Percentiles rank a stretch among this genome's conserved stretches.
Conservation (phyloP, 371 early-diverging fungal genomes). For the Catenaria anguillulae region DNA sequence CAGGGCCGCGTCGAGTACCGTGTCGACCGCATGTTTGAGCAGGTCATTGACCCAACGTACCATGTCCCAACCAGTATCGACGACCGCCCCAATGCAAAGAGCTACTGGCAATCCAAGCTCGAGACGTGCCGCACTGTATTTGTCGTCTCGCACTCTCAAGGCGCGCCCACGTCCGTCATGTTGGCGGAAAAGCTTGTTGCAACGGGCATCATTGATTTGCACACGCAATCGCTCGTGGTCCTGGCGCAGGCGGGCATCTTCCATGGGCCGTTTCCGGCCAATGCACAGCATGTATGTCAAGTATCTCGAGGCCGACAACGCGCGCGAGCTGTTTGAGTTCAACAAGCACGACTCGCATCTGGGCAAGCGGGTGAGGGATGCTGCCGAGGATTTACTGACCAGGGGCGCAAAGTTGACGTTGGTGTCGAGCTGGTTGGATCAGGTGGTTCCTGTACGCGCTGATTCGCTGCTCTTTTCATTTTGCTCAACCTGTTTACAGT, state of each 20-base stretch:
- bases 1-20: slow-evolving; percentile 79
- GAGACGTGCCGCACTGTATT: slow-evolving; percentile 57
- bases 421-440: slow-evolving; percentile 72
- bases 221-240: slow-evolving; percentile 50
- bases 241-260: slow-evolving; percentile 83
- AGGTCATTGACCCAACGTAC: slow-evolving; percentile 26
- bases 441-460: slow-evolving; percentile 69
- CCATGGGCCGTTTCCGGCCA: slow-evolving; percentile 72
- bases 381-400: slow-evolving; percentile 46
- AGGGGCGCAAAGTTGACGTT: slow-evolving; percentile 46
- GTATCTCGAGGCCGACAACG: slow-evolving; percentile 80
- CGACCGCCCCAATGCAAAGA: slow-evolving; percentile 6
- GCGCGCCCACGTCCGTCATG: slow-evolving; percentile 71
- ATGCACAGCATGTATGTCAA: slow-evolving; percentile 62
- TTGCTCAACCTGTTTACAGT: too few relatives aligned
- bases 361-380: slow-evolving; percentile 43
- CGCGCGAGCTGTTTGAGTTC: slow-evolving; percentile 78
- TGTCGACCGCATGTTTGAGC: slow-evolving; percentile 50
- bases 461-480: too few relatives aligned
- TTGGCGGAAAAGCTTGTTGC: slow-evolving; percentile 48
- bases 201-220: slow-evolving; percentile 36
- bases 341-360: slow-evolving; percentile 55
- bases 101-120: slow-evolving; percentile 15
- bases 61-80: background rate
- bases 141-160: slow-evolving; percentile 80